Conservation (phyloP, 1,284 basidiomycete genomes). For the Ustilago curta region DNA sequence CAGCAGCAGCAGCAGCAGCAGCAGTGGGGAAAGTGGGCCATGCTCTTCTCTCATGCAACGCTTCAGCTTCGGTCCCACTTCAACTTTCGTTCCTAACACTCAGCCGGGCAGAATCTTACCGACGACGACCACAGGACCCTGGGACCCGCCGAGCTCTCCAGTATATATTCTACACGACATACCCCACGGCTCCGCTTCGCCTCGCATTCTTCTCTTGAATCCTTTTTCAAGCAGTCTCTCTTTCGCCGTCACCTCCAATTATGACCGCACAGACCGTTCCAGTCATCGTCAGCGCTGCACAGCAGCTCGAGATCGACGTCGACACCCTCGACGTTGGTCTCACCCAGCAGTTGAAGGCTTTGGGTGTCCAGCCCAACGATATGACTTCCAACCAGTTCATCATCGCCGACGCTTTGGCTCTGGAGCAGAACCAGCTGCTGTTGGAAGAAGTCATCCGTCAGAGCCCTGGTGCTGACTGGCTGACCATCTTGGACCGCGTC, state of each 20-base stretch:
- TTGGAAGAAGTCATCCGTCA: conserved; percentile 29
- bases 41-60: not conserved
- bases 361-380: conserved; percentile 42
- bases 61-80: too few relatives aligned
- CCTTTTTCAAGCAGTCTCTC: not conserved
- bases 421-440: conserved; percentile 13
- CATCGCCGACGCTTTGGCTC: conserved; percentile 33
- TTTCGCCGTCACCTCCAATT: not conserved
- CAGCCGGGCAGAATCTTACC: too few relatives aligned
- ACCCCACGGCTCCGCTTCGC: not conserved
- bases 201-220: not conserved
- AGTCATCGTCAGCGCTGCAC: conserved; percentile 31
- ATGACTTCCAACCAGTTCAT: conserved; percentile 52
- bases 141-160: not conserved
- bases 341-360: conserved; percentile 31
- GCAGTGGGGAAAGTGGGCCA: not conserved
- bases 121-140: conserved; percentile 9
- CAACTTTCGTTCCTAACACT: too few relatives aligned
- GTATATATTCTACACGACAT: conserved; percentile 7
- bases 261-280: conserved; percentile 40
- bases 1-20: too few relatives aligned
- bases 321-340: conserved; percentile 31
- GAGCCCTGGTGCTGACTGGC: conserved; percentile 30
- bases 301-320: conserved; percentile 48
- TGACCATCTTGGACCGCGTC: conserved; percentile 29